Conservation (phyloP, 306 rosid species). For the Lathyrus oleraceus region DNA sequence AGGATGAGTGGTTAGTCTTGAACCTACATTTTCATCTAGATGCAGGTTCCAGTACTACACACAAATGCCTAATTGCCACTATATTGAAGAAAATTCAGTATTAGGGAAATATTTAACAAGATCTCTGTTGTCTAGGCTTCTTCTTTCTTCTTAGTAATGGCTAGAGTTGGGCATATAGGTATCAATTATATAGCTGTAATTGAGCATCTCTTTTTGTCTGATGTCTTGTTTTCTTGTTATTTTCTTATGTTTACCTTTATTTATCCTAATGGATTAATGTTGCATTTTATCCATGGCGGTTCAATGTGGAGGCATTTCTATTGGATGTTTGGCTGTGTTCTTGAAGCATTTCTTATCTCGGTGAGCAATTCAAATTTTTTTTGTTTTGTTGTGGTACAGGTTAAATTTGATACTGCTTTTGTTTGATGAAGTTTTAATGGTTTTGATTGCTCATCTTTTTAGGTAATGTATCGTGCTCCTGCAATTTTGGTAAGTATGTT, state of each 20-base stretch:
- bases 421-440: conserved; percentile 2
- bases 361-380: conserved; percentile 51
- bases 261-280: conserved; percentile 68
- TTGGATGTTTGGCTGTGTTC: conserved; percentile 55
- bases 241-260: conserved; percentile 31
- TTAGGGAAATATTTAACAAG: neutral
- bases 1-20: conserved; percentile 10
- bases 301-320: conserved; percentile 71
- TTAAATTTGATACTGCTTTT: conserved; percentile 17
- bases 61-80: conserved; percentile 6
- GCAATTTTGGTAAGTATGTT: conserved; percentile 44
- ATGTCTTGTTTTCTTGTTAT: conserved; percentile 18
- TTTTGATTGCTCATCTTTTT: conserved; percentile 23
- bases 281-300: conserved; percentile 80
- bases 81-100: neutral
- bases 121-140: neutral
- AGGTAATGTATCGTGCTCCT: conserved; percentile 36
- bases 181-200: neutral
- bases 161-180: neutral
- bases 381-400: neutral
- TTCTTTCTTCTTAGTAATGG: neutral
- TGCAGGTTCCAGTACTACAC: conserved; percentile 23
- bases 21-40: conserved; percentile 29
- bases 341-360: conserved; percentile 37
- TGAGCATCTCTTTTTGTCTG: conserved; percentile 9